A percentile compares a stretch with the other conserved stretches of the same genome.
Conservation (phyloP, 2,329 filamentous ascomycete species). For the Clonostachys sp. region DNA sequence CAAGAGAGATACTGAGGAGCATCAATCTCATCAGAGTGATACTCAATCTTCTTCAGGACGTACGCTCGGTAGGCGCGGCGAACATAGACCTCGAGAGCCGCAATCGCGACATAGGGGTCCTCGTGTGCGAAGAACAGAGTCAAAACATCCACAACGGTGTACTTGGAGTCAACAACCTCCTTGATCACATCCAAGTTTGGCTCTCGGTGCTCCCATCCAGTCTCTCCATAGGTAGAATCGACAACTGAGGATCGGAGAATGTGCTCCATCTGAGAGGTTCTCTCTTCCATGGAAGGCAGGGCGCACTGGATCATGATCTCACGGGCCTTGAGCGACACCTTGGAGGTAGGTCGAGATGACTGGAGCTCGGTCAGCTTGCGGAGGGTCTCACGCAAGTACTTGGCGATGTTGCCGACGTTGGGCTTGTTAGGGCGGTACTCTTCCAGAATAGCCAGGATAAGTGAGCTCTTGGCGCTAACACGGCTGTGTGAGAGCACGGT, state of each 20-base stretch:
- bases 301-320: constrained; percentile 97
- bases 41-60: constrained; percentile 82
- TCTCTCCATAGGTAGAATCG: constrained; percentile 96
- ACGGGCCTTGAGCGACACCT: constrained; percentile 94
- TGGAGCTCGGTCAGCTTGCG: constrained; percentile 80
- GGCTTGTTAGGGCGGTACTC: constrained; percentile 95
- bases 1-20: constrained; percentile 76
- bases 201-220: constrained; percentile 92
- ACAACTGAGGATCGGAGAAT: constrained; percentile 93
- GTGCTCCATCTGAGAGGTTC: constrained; percentile 95
- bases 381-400: constrained; percentile 78
- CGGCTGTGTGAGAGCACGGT: constrained; percentile 91
- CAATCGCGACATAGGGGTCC: constrained; percentile 90
- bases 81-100: constrained; percentile 92
- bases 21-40: constrained; percentile 72
- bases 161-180: constrained; percentile 97
- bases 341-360: constrained; percentile 73
- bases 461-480: constrained; percentile 88
- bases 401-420: constrained; percentile 79
- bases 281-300: constrained; percentile 91
- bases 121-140: constrained; percentile 92
- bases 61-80: constrained; percentile 97
- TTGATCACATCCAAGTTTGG: constrained; percentile 88
- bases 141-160: constrained; percentile 95
- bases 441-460: constrained; percentile 86